phyloP scores from a whole-genome alignment of 1,139 yeast genomes.

The Hansenula lynferdii region DNA sequence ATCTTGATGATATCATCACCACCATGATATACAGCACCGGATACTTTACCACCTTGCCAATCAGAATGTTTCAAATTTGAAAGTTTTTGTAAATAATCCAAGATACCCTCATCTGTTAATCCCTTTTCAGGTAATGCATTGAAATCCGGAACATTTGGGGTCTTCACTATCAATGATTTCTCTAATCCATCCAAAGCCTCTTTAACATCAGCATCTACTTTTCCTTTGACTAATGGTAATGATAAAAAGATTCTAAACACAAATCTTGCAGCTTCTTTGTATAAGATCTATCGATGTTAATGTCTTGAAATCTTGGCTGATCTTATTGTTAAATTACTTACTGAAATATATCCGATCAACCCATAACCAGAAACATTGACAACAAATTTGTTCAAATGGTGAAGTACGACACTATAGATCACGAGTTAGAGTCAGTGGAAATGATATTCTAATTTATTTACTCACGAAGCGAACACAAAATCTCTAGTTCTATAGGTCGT shows the following conservation, averaged over 20 bases:
- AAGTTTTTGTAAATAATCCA: constrained; percentile 43
- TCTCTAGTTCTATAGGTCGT: background rate
- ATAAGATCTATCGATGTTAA: constrained; percentile 10
- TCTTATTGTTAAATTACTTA: background rate
- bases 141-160: constrained; percentile 42
- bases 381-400: background rate
- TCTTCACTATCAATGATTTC: constrained; percentile 46
- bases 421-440: too few species aligned
- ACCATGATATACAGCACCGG: constrained; percentile 97
- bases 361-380: constrained; percentile 5
- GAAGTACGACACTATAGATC: background rate
- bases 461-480: background rate
- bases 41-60: constrained; percentile 81
- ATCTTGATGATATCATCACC: constrained; percentile 68
- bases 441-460: too few species aligned
- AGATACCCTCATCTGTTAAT: constrained; percentile 37
- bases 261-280: constrained; percentile 15
- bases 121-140: constrained; percentile 54
- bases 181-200: constrained; percentile 48
- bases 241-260: constrained; percentile 34
- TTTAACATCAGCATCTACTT: constrained; percentile 57
- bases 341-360: constrained; percentile 1
- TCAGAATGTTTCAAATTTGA: constrained; percentile 57
- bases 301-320: too few species aligned
- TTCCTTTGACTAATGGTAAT: constrained; percentile 50